Evolutionary conservation across 768 basidiomycete genomes (phyloP).

Genomic region (Tephrocybe rancida): DNA sequence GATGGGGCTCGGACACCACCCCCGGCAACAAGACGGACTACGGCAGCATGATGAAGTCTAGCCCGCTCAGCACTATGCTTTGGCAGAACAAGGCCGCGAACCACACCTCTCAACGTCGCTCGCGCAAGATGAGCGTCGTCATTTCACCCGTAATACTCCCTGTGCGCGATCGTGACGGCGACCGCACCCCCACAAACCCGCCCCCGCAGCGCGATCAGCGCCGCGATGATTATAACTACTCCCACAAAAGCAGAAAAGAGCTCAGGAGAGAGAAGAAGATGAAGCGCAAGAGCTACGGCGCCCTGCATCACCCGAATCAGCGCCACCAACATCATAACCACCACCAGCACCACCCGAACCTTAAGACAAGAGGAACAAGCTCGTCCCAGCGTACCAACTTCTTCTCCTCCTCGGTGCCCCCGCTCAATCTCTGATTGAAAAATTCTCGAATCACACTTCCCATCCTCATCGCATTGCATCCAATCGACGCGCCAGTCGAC

Average conservation of each 20-base stretch:
- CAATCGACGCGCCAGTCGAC: not conserved
- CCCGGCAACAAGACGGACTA: slow-evolving; percentile 39
- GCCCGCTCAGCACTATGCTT: slow-evolving; percentile 58
- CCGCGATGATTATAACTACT: slow-evolving; percentile 37
- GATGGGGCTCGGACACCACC: slow-evolving; percentile 39
- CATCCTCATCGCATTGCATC: not conserved
- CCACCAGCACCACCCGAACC: slow-evolving; percentile 31
- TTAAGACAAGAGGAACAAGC: slow-evolving; percentile 21
- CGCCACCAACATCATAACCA: slow-evolving; percentile 46
- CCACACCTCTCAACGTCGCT: slow-evolving; percentile 21
- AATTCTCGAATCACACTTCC: not conserved
- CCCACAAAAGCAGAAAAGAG: slow-evolving; percentile 64
- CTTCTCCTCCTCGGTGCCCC: slow-evolving; percentile 22
- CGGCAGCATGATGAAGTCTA: slow-evolving; percentile 53
- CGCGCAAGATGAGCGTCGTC: slow-evolving; percentile 33
- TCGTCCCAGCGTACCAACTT: slow-evolving; percentile 21
- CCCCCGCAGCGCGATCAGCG: slow-evolving; percentile 37
- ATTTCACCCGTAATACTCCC: slow-evolving; percentile 57
- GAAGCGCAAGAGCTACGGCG: slow-evolving; percentile 58
- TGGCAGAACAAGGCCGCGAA: slow-evolving; percentile 43
- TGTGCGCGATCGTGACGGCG: slow-evolving; percentile 46
- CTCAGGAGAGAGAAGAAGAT: slow-evolving; percentile 67
- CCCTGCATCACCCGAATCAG: slow-evolving; percentile 42
- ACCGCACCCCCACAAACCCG: slow-evolving; percentile 54
- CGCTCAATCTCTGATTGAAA: slow-evolving; percentile 20